Evolutionary conservation across 2,329 filamentous ascomycete genomes (phyloP).

Genomic region (Neospermospora avenae): DNA sequence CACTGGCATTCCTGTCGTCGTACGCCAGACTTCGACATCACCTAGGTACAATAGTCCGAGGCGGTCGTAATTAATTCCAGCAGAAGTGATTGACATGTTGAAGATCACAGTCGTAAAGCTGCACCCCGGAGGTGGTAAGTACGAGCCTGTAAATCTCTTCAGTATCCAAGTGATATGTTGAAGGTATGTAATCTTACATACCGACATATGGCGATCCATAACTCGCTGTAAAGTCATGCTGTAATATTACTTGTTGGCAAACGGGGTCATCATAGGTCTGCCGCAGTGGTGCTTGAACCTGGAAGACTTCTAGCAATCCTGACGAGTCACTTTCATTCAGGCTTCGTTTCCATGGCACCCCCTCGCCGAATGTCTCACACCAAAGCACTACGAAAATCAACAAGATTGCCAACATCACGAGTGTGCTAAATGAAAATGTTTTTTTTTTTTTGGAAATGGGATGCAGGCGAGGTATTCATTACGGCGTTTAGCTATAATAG

Average conservation of each 20-base stretch:
- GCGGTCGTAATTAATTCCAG: constrained; percentile 59
- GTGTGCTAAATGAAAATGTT: not conserved
- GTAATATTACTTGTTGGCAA: constrained; percentile 24
- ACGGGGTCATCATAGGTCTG: constrained; percentile 18
- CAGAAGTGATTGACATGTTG: constrained; percentile 58
- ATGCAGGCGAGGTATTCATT: constrained; percentile 8
- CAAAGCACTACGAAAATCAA: not conserved
- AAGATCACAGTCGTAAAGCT: constrained; percentile 40
- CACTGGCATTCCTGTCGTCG: constrained; percentile 62
- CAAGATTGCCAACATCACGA: constrained; percentile 4
- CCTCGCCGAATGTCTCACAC: not conserved
- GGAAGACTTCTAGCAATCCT: constrained; percentile 18
- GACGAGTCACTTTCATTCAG: not conserved
- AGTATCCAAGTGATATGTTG: not conserved
- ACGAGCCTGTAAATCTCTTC: constrained; percentile 15
- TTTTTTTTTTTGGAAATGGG: not conserved
- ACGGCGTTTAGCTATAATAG: too few relatives aligned
- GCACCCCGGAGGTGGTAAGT: constrained; percentile 25
- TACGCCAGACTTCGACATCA: constrained; percentile 62
- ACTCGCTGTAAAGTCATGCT: constrained; percentile 61
- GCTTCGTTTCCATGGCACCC: not conserved
- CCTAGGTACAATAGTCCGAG: constrained; percentile 58
- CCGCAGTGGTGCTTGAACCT: constrained; percentile 26
- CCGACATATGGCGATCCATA: constrained; percentile 69
- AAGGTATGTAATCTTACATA: constrained; percentile 33